phyloP scores from a whole-genome alignment of 2,329 filamentous ascomycete genomes.

The Albifimbria verrucaria region DNA sequence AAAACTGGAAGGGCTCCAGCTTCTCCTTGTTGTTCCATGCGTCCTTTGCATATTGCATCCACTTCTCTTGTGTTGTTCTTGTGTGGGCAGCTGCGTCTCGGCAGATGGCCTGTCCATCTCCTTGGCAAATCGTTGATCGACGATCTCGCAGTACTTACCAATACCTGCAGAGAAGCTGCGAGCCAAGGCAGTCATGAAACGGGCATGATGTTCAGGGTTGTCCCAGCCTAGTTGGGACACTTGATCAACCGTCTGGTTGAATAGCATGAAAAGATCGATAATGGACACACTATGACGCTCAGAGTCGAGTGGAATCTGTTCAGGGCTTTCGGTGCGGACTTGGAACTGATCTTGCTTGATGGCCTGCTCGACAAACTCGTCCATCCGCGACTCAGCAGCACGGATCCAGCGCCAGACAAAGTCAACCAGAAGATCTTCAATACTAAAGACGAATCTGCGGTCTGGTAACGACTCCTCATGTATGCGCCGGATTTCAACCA shows the following conservation, averaged over 20 bases:
- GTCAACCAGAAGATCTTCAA: conserved; percentile 80
- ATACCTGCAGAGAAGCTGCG: conserved; percentile 82
- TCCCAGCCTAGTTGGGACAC: conserved; percentile 86
- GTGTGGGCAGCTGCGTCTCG: conserved; percentile 72
- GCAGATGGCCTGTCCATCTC: conserved; percentile 93
- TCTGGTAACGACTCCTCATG: conserved; percentile 72
- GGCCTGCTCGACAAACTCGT: conserved; percentile 82
- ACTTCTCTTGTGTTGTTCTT: conserved; percentile 86
- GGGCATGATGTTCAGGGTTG: conserved; percentile 88
- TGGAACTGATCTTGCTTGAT: conserved; percentile 87
- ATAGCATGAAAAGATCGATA: conserved; percentile 89
- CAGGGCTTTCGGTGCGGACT: conserved; percentile 63
- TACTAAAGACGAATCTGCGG: conserved; percentile 77
- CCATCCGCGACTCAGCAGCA: conserved; percentile 73
- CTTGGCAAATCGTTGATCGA: conserved; percentile 79
- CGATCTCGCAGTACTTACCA: conserved; percentile 83
- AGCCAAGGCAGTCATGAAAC: conserved; percentile 92
- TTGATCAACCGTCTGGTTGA: conserved; percentile 88
- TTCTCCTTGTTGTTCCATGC: conserved; percentile 90
- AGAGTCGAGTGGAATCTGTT: conserved; percentile 67
- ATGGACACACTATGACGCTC: conserved; percentile 90
- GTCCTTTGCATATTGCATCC: conserved; percentile 90
- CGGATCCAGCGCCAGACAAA: conserved; percentile 97
- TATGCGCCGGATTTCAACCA: conserved; percentile 79
- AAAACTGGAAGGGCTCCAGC: conserved; percentile 95